Percentiles rank a stretch among this genome's conserved stretches.
phyloP scores from a whole-genome alignment of 257 asterid genomes.

The Fraxinus americana region DNA sequence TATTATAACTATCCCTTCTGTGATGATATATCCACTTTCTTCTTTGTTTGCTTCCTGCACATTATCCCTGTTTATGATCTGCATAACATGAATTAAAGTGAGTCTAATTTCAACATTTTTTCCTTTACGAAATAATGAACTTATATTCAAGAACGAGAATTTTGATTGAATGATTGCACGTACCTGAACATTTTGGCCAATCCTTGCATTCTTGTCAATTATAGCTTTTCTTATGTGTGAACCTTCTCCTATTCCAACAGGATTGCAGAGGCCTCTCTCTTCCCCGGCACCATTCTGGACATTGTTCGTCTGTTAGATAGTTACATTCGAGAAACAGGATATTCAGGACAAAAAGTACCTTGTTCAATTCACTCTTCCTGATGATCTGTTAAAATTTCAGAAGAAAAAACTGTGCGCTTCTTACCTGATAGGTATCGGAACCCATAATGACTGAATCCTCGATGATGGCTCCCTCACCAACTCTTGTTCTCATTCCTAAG shows the following conservation, averaged over 20 bases:
- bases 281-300: conserved; percentile 39
- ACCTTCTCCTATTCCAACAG: conserved; percentile 78
- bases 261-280: conserved; percentile 42
- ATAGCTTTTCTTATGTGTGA: conserved; percentile 68
- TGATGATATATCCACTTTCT: conserved; percentile 62
- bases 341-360: neutral
- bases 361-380: neutral
- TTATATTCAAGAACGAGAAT: neutral
- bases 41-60: conserved; percentile 71
- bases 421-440: conserved; percentile 67
- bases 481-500: conserved; percentile 73
- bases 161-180: neutral
- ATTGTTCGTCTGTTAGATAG: conserved; percentile 15
- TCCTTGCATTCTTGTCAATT: conserved; percentile 77
- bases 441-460: conserved; percentile 90
- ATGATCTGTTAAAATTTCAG: neutral
- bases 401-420: conserved; percentile 11
- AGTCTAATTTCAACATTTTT: neutral
- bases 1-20: conserved; percentile 61
- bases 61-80: conserved; percentile 72
- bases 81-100: conserved; percentile 24
- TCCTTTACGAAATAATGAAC: too few relatives aligned
- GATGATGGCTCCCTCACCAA: conserved; percentile 57
- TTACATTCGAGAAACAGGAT: neutral
- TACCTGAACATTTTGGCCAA: conserved; percentile 87